A percentile compares a stretch with the other conserved stretches of the same genome.
These are phyloP conservation scores for Diaporthe humulicola DNA, from an alignment of 2,329 filamentous ascomycete genomes.

Conservation along the genomic window DNA sequence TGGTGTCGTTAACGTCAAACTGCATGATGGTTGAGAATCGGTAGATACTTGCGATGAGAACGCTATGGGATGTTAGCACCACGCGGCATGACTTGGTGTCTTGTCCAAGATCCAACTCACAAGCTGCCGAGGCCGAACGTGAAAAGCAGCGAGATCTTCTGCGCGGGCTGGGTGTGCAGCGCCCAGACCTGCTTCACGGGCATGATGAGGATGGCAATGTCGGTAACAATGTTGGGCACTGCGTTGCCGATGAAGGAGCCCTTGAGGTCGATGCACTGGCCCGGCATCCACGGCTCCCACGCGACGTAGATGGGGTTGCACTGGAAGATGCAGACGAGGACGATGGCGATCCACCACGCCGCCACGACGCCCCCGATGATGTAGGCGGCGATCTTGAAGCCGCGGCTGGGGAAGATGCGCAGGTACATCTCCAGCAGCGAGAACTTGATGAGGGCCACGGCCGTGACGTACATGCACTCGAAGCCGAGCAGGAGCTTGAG, in stretches of 20 bases:
- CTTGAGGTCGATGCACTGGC: slow-evolving; percentile 56
- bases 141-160: slow-evolving; percentile 35
- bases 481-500: slow-evolving; percentile 41
- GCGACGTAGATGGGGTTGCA: slow-evolving; percentile 55
- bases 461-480: slow-evolving; percentile 41
- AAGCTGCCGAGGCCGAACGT: slow-evolving; percentile 48
- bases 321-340: slow-evolving; percentile 49
- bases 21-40: slow-evolving; percentile 49
- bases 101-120: slow-evolving; percentile 44
- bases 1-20: slow-evolving; percentile 46
- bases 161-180: slow-evolving; percentile 35
- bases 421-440: slow-evolving; percentile 46
- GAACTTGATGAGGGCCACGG: slow-evolving; percentile 42
- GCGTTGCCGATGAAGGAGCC: slow-evolving; percentile 58
- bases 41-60: slow-evolving; percentile 45
- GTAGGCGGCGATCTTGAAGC: slow-evolving; percentile 41
- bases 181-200: slow-evolving; percentile 42
- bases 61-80: slow-evolving; percentile 39
- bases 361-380: slow-evolving; percentile 39
- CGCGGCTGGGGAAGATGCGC: slow-evolving; percentile 45
- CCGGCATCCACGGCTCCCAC: slow-evolving; percentile 50
- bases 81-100: neutral
- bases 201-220: slow-evolving; percentile 51
- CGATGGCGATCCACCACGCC: slow-evolving; percentile 44
- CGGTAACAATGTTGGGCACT: slow-evolving; percentile 56